These are phyloP conservation scores for Scytalidium lignicola DNA, from an alignment of 2,329 filamentous ascomycete species.

Conservation along the genomic window DNA sequence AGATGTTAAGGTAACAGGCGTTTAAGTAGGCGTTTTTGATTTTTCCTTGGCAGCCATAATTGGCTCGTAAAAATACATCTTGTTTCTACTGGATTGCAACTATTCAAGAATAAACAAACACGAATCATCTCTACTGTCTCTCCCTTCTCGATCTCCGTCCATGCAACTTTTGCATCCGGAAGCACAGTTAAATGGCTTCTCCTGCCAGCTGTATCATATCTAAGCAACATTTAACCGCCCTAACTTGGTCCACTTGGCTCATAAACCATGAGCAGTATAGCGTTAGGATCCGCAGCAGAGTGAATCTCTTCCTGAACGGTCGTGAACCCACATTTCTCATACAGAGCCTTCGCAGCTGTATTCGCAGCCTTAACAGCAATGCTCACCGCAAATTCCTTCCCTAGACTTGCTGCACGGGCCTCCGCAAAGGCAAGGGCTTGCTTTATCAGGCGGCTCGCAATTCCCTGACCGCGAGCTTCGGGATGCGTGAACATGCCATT, in stretches of 20 bases:
- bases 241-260: background rate
- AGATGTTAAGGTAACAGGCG: too few species aligned
- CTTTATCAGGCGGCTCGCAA: conserved; percentile 29
- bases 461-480: conserved; percentile 30
- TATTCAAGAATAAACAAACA: too few species aligned
- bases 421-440: conserved; percentile 24
- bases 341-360: conserved; percentile 27
- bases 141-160: too few species aligned
- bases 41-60: too few species aligned
- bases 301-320: conserved; percentile 14
- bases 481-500: conserved; percentile 35
- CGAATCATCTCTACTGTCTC: too few species aligned
- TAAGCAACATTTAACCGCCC: too few species aligned
- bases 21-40: too few species aligned
- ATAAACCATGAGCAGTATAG: background rate
- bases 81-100: too few species aligned
- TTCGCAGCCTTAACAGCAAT: conserved; percentile 32
- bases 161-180: too few species aligned
- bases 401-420: conserved; percentile 15
- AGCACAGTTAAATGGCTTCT: too few species aligned
- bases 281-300: background rate
- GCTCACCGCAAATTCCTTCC: conserved; percentile 22
- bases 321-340: conserved; percentile 31
- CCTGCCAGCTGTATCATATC: too few species aligned
- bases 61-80: too few species aligned